Base-by-base conservation (phyloP, 179 eudicot species). In the Beta macrorhiza region DNA sequence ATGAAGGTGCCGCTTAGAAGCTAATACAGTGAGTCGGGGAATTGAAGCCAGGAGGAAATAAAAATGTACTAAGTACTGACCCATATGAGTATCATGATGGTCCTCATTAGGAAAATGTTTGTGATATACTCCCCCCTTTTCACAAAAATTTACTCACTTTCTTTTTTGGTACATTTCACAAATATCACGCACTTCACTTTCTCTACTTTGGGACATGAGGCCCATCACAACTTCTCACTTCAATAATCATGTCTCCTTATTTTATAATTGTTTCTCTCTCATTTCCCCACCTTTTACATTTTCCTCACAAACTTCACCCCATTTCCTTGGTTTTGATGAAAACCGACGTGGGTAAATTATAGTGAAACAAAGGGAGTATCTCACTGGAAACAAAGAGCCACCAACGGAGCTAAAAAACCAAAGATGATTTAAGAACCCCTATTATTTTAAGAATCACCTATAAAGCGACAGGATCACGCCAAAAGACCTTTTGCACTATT, bases 1-100 rank as follows among this genome's bases (percentile, higher is more conserved):
- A 42, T 55, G 72, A 13, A 76, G 20, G 67, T 52, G 56, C 80
- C 56, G 29, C 59, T 57, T n/a, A 79, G 75, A 79, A 75, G 76
- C 72, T 62, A 73, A 68, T 11, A 61, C 77, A 74, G 63, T 37
- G 16, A 11, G 68, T 29, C 14, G 19, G n/a, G 0, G 42, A 51
- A 58, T 69, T 17, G 62, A 78, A 74, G 45, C 59, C 58, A 72
- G 7, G 76, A 51, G 25, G 8, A 9, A 45, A 57, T 8, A 77
- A 55, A 32, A 56, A 15, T n/a, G 4, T 44, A 65, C 79, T 15
- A 37, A 37, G 42, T 37, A 20, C 29, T 56, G 56, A 75, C 19
- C 58, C 47, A 70, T 13, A 69, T 57, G 57, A 22, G 62, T 42
- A 32, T 67, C 61, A 57, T 13, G 45, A 64, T 63, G 81, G 44